Percentiles rank a stretch among this genome's conserved stretches.
phyloP scores from a whole-genome alignment of 2,329 filamentous ascomycete species.

The Rhynchosporium agropyri region DNA sequence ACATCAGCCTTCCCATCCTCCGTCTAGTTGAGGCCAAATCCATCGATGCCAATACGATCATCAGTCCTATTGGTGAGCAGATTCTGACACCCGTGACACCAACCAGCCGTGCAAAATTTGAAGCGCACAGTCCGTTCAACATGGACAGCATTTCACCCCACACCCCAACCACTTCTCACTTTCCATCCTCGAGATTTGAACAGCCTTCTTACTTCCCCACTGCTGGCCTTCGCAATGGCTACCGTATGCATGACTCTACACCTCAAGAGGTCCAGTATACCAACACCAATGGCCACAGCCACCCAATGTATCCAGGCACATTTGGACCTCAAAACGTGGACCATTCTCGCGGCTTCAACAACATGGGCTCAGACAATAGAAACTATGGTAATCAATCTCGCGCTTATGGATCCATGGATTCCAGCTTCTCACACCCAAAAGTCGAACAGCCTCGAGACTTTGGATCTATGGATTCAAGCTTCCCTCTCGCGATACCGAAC shows the following conservation, averaged over 20 bases:
- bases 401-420: constrained; percentile 29
- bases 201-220: constrained; percentile 31
- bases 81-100: constrained; percentile 39
- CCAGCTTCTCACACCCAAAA: constrained; percentile 31
- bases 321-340: constrained; percentile 31
- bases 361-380: constrained; percentile 26
- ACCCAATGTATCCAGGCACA: constrained; percentile 28
- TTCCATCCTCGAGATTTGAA: constrained; percentile 30
- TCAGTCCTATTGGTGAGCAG: constrained; percentile 62
- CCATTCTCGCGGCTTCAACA: constrained; percentile 30
- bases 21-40: constrained; percentile 56
- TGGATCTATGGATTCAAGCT: constrained; percentile 30
- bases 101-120: constrained; percentile 33
- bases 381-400: constrained; percentile 28
- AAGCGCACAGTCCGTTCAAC: constrained; percentile 36
- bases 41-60: constrained; percentile 63
- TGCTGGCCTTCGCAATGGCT: constrained; percentile 24
- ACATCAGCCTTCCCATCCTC: constrained; percentile 81
- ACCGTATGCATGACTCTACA: constrained; percentile 30
- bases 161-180: constrained; percentile 28
- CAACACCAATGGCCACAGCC: constrained; percentile 19
- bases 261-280: constrained; percentile 27
- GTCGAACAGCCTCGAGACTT: constrained; percentile 31
- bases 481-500: constrained; percentile 27
- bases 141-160: constrained; percentile 37